Percentiles rank a stretch among this genome's conserved stretches.
These are phyloP conservation scores for Dothistroma septosporum DNA, from an alignment of 2,329 filamentous ascomycete species.

Conservation along the genomic window DNA sequence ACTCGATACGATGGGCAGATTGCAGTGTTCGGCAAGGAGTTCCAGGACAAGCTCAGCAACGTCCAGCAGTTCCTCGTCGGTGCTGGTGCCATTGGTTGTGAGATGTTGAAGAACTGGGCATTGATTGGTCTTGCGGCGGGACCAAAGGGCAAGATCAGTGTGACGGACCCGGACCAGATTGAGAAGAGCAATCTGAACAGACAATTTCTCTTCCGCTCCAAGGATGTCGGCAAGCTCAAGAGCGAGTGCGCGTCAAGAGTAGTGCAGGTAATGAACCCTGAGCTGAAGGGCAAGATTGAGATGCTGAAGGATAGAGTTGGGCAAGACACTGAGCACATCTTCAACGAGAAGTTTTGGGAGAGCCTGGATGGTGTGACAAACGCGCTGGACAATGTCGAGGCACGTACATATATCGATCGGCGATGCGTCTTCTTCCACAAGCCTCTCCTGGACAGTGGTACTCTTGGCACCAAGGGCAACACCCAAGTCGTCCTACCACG, in stretches of 20 bases:
- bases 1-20: constrained; percentile 96
- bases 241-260: constrained; percentile 87
- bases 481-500: constrained; percentile 90
- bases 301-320: constrained; percentile 87
- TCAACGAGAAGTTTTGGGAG: constrained; percentile 91
- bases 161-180: constrained; percentile 98
- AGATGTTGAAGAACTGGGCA: constrained; percentile 99
- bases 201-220: constrained; percentile 90
- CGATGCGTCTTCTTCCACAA: constrained; percentile 98
- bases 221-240: constrained; percentile 94
- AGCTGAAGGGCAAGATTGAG: constrained; percentile 79
- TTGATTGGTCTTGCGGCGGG: constrained; percentile 95
- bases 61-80: constrained; percentile 91
- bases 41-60: constrained; percentile 88
- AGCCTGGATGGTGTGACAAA: constrained; percentile 88
- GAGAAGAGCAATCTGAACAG: constrained; percentile 98
- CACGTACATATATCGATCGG: constrained; percentile 90
- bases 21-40: constrained; percentile 89
- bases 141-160: constrained; percentile 79
- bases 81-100: constrained; percentile 93
- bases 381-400: constrained; percentile 94
- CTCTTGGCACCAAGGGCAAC: constrained; percentile 98
- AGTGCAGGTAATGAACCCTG: constrained; percentile 94
- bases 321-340: constrained; percentile 85
- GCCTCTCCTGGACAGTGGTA: constrained; percentile 91